These are phyloP conservation scores for Neophaeococcomyces mojaviensis DNA, from an alignment of 2,329 filamentous ascomycete species.

Conservation along the genomic window DNA sequence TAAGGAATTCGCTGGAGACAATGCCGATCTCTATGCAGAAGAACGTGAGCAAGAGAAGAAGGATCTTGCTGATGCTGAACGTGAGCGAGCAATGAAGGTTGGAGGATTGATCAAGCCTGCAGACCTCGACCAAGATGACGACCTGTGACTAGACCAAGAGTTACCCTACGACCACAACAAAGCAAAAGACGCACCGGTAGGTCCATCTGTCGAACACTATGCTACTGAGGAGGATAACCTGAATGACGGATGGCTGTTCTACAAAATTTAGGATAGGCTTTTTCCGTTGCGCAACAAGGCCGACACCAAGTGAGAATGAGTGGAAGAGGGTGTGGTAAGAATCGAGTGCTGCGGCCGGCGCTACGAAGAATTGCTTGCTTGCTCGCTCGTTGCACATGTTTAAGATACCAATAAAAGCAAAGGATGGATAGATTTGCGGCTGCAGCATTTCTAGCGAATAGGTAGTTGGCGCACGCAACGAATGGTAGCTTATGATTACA, in stretches of 20 bases:
- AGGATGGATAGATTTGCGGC: constrained; percentile 2
- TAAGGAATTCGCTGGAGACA: constrained; percentile 94
- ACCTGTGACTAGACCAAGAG: constrained; percentile 70
- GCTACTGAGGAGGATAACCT: constrained; percentile 17
- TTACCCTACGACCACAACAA: constrained; percentile 52
- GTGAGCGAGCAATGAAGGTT: constrained; percentile 88
- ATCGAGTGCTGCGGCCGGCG: constrained; percentile 4
- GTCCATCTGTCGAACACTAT: constrained; percentile 21
- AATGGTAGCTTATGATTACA: too few species aligned
- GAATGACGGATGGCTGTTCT: constrained; percentile 19
- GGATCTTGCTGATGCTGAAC: constrained; percentile 78
- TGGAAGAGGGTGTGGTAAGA: too few species aligned
- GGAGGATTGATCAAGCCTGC: constrained; percentile 93
- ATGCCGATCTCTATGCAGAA: constrained; percentile 84
- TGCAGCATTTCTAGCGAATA: constrained; percentile 3
- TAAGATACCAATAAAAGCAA: constrained; percentile 6
- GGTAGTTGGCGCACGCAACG: constrained; percentile 1
- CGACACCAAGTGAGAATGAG: too few species aligned
- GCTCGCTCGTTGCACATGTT: not conserved
- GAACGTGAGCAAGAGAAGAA: constrained; percentile 89
- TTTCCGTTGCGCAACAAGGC: too few species aligned
- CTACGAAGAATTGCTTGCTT: not conserved
- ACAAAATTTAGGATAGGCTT: constrained; percentile 12
- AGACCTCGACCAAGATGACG: constrained; percentile 82
- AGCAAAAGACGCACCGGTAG: constrained; percentile 1